phyloP scores from a whole-genome alignment of 495 filamentous ascomycete genomes.

The Aspergillus diversus region DNA sequence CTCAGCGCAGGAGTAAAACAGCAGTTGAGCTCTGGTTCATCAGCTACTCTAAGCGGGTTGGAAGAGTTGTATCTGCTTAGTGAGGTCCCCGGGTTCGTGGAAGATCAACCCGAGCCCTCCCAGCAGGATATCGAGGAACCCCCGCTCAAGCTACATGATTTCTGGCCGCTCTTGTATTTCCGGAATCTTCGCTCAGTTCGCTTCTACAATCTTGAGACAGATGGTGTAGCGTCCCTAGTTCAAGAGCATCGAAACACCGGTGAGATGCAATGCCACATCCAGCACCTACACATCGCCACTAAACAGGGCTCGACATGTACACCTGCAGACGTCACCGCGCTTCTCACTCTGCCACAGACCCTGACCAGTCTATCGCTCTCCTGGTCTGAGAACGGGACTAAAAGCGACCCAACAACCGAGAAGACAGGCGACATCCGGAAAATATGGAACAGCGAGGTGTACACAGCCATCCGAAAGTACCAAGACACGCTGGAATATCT shows the following conservation, averaged over 20 bases:
- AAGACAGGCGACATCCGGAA: conserved; percentile 12
- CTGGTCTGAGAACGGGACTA: conserved; percentile 10
- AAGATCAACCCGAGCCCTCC: neutral
- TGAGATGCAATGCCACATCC: conserved; percentile 5
- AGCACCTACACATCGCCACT: conserved; percentile 17
- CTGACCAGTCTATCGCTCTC: conserved; percentile 13
- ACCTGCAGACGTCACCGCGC: conserved; percentile 2
- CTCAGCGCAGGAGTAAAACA: neutral
- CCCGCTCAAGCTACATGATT: conserved; percentile 1
- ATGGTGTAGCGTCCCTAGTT: neutral
- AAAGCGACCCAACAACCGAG: neutral
- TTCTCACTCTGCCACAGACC: conserved; percentile 7
- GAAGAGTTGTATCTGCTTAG: conserved; percentile 10
- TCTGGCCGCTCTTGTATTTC: conserved; percentile 12
- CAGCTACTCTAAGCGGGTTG: neutral
- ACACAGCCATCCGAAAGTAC: neutral
- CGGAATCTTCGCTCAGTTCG: neutral
- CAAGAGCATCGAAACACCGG: neutral
- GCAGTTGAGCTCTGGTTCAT: neutral
- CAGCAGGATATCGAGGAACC: conserved; percentile 7
- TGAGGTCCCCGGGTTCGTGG: conserved; percentile 7
- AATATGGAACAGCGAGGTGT: conserved; percentile 10
- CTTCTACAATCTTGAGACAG: conserved; percentile 12
- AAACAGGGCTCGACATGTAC: conserved; percentile 7
- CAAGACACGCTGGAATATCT: conserved; percentile 8